A percentile compares a stretch with the other conserved stretches of the same genome.
phyloP scores from a whole-genome alignment of 2,329 filamentous ascomycete species.

The Apiospora malaysiana region DNA sequence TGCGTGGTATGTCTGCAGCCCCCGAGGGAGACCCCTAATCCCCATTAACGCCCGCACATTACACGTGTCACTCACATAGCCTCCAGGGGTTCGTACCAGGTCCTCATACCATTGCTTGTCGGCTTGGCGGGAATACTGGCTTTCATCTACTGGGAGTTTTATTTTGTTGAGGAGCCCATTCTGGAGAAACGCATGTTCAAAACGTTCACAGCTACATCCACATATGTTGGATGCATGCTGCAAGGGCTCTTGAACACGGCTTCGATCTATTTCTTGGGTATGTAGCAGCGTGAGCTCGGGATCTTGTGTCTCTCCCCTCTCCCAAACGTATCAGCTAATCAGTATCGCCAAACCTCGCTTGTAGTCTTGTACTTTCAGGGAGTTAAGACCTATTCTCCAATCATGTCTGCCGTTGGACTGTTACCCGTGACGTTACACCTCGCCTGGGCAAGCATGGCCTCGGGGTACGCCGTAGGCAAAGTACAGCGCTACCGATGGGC shows the following conservation, averaged over 20 bases:
- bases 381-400: slow-evolving; percentile 59
- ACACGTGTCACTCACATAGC: neutral
- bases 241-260: slow-evolving; percentile 28
- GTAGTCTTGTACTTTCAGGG: slow-evolving; percentile 53
- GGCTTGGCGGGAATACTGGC: slow-evolving; percentile 56
- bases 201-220: slow-evolving; percentile 28
- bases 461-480: slow-evolving; percentile 56
- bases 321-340: neutral
- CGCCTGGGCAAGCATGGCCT: slow-evolving; percentile 63
- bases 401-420: slow-evolving; percentile 61
- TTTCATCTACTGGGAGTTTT: slow-evolving; percentile 61
- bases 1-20: slow-evolving; percentile 50
- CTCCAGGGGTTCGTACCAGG: slow-evolving; percentile 55
- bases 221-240: slow-evolving; percentile 29
- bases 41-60: neutral
- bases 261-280: slow-evolving; percentile 38
- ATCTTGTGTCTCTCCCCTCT: too few relatives aligned
- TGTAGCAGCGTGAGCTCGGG: slow-evolving; percentile 14
- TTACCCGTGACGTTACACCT: slow-evolving; percentile 69
- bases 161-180: slow-evolving; percentile 53
- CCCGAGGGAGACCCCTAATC: neutral
- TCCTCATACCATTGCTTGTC: slow-evolving; percentile 65
- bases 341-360: slow-evolving; percentile 25
- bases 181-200: slow-evolving; percentile 28
- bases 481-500: slow-evolving; percentile 66